Conservation (phyloP, 805 yeast genomes). For the Candida caryicola region DNA sequence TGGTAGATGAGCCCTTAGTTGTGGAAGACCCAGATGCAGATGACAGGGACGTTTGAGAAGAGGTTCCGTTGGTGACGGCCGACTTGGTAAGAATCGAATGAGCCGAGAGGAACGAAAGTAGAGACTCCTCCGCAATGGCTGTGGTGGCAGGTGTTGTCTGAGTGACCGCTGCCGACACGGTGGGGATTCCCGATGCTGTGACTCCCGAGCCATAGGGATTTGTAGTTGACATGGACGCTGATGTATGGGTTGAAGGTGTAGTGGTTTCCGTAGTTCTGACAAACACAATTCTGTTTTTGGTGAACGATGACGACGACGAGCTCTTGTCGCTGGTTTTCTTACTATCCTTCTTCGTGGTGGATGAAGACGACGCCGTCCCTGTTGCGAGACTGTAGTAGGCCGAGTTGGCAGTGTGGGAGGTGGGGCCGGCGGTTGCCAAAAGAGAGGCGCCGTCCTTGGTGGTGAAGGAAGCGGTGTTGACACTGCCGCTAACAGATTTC, state of each 20-base stretch:
- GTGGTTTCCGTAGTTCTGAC: background rate
- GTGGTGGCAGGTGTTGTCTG: background rate
- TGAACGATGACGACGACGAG: background rate
- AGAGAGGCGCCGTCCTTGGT: constrained; percentile 3
- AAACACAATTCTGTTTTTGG: background rate
- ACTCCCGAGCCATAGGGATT: background rate
- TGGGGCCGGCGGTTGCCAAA: constrained; percentile 10
- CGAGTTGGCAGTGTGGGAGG: background rate
- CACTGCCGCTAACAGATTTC: constrained; percentile 1
- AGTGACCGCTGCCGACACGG: background rate
- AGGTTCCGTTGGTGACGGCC: background rate
- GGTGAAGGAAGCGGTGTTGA: constrained; percentile 1
- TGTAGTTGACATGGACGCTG: background rate
- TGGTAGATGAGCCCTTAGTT: too few relatives aligned
- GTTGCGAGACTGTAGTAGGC: background rate
- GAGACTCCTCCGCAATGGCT: background rate
- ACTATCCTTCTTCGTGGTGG: background rate
- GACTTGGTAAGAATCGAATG: background rate
- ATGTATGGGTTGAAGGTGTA: background rate
- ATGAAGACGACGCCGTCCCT: too few relatives aligned
- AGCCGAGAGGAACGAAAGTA: background rate
- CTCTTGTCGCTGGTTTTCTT: background rate
- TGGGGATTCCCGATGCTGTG: background rate
- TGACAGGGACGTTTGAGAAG: too few relatives aligned
- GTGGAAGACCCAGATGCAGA: too few relatives aligned